phyloP scores from a whole-genome alignment of 257 asterid genomes.

The Solanum rostratum region DNA sequence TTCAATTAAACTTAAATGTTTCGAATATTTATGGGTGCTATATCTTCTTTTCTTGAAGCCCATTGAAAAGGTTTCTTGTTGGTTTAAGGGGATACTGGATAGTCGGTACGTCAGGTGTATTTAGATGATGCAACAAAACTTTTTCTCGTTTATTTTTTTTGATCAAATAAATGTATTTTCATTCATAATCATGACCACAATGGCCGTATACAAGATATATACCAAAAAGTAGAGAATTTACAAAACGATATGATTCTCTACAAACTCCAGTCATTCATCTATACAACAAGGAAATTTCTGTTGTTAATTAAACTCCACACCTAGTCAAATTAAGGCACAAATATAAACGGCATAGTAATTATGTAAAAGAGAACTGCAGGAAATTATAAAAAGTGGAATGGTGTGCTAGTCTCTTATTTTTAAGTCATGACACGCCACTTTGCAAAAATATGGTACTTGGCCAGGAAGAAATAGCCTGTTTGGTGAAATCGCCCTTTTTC shows the following conservation, averaged over 20 bases:
- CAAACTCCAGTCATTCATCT: no score
- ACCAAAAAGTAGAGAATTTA: no score
- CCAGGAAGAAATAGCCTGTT: neutral
- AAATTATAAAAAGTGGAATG: neutral
- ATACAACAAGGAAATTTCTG: no score
- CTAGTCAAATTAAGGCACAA: neutral
- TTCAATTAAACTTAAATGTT: neutral
- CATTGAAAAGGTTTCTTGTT: neutral
- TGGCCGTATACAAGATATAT: no score
- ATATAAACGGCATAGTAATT: neutral
- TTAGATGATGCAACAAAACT: neutral
- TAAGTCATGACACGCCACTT: neutral
- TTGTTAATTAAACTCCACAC: neutral
- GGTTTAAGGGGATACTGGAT: neutral
- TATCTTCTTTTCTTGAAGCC: neutral
- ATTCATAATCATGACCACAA: no score
- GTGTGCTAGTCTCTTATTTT: neutral
- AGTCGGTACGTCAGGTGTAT: neutral
- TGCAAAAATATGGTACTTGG: neutral
- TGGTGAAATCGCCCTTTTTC: neutral
- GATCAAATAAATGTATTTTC: no score
- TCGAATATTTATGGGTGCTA: neutral
- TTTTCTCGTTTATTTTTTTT: neutral
- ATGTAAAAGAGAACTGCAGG: neutral
- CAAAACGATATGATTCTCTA: no score